Conservation (phyloP, 768 basidiomycete species). For the Tylopilus vinaceipallidus region DNA sequence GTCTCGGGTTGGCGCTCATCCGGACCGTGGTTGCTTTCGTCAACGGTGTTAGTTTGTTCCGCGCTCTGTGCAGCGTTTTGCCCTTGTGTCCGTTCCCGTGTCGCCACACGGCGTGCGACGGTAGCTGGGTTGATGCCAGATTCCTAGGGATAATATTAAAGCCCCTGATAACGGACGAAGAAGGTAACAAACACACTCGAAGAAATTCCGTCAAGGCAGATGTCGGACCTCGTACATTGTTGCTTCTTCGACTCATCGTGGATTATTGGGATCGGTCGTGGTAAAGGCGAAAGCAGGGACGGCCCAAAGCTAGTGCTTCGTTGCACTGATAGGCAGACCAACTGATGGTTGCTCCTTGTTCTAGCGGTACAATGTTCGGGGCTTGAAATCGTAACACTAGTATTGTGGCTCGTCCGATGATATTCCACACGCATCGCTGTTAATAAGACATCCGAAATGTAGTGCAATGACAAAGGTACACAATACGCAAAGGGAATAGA, state of each 20-base stretch:
- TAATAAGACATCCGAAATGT: no score
- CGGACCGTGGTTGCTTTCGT: conserved; percentile 16
- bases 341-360: no score
- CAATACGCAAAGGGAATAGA: no score
- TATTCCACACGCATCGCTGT: no score
- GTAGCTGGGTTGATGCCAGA: conserved; percentile 48
- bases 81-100: conserved; percentile 31
- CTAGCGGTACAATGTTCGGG: no score
- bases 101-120: conserved; percentile 38
- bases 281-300: no score
- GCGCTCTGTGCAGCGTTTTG: conserved; percentile 24
- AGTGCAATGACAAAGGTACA: no score
- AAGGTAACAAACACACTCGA: conserved; percentile 42
- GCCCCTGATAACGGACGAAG: conserved; percentile 16
- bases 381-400: no score
- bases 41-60: conserved; percentile 9
- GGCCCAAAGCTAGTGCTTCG: no score
- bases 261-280: no score
- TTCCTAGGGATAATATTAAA: conserved; percentile 37
- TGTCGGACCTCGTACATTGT: conserved; percentile 77
- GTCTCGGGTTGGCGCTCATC: conserved; percentile 5
- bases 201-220: conserved; percentile 84
- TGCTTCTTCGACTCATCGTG: conserved; percentile 32
- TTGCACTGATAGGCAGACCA: no score
- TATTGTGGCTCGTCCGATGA: no score